phyloP scores from a whole-genome alignment of 73 alveolate species.

The Stentor roeselii region DNA sequence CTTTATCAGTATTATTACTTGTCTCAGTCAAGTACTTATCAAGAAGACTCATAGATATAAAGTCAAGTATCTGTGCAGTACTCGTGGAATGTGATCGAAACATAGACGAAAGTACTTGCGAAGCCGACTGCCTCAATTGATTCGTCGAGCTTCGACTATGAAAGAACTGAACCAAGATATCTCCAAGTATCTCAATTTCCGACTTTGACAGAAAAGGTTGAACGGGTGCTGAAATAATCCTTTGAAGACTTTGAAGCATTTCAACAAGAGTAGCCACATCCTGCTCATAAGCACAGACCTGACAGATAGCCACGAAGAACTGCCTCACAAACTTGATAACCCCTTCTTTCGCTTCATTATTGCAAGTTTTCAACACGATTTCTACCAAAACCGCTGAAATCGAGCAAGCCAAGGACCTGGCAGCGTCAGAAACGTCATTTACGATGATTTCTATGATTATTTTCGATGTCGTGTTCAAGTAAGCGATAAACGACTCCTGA shows the following conservation, averaged over 20 bases:
- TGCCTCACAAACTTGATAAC: not conserved
- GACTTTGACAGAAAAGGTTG: too few relatives aligned
- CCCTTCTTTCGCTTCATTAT: not conserved
- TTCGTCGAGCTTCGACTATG: too few relatives aligned
- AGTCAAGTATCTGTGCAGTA: not conserved
- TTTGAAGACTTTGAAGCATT: not conserved
- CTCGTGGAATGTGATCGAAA: not conserved
- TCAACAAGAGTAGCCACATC: not conserved
- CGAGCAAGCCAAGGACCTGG: not conserved
- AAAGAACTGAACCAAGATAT: not conserved
- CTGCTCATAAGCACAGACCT: not conserved
- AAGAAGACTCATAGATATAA: too few relatives aligned
- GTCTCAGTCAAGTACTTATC: not conserved
- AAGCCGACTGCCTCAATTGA: not conserved
- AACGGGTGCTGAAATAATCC: not conserved
- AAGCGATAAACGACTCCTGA: not conserved
- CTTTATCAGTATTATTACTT: not conserved
- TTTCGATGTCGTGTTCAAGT: not conserved
- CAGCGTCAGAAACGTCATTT: not conserved
- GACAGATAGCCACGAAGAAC: not conserved
- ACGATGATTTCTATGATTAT: too few relatives aligned
- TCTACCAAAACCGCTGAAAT: not conserved
- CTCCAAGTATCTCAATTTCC: not conserved
- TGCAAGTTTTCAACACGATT: too few relatives aligned
- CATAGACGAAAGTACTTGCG: not conserved